Conservation (phyloP, 148 eudicot genomes). For the Mesembryanthemum crystallinum region DNA sequence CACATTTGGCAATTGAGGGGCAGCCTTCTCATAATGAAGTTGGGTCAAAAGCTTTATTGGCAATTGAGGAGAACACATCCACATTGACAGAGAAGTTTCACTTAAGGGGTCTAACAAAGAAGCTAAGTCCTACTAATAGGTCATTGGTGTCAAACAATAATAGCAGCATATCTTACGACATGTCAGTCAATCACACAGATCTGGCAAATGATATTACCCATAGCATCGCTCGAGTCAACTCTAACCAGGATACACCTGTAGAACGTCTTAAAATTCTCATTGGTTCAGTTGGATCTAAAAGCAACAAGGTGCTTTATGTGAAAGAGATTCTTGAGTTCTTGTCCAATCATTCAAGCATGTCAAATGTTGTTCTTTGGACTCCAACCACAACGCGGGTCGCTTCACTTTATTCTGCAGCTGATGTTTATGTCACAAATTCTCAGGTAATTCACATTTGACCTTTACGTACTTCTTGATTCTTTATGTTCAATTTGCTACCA, state of each 20-base stretch:
- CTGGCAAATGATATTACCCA: no score
- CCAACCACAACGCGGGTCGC: slow-evolving; percentile 90
- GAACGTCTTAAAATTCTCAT: slow-evolving; percentile 69
- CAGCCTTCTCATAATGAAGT: slow-evolving; percentile 33
- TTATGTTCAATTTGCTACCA: neutral
- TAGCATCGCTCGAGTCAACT: no score
- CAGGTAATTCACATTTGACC: slow-evolving; percentile 44
- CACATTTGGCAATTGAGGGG: slow-evolving; percentile 43
- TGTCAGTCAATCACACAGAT: slow-evolving; percentile 11
- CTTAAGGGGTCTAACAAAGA: slow-evolving; percentile 43
- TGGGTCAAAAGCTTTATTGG: slow-evolving; percentile 18
- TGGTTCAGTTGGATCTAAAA: slow-evolving; percentile 97
- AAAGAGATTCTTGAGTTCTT: slow-evolving; percentile 60
- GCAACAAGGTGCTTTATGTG: slow-evolving; percentile 85
- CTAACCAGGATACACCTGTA: slow-evolving; percentile 31
- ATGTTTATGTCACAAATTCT: slow-evolving; percentile 85
- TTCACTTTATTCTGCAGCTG: slow-evolving; percentile 94
- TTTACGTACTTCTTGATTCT: neutral
- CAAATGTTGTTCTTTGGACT: slow-evolving; percentile 80
- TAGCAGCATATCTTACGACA: slow-evolving; percentile 5
- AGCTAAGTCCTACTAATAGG: slow-evolving; percentile 17
- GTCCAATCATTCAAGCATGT: slow-evolving; percentile 60
- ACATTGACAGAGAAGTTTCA: slow-evolving; percentile 35
- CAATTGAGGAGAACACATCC: slow-evolving; percentile 23
- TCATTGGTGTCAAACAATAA: neutral